Evolutionary conservation across 495 filamentous ascomycete genomes (phyloP).

Genomic region (Hypoxylon intermedium): DNA sequence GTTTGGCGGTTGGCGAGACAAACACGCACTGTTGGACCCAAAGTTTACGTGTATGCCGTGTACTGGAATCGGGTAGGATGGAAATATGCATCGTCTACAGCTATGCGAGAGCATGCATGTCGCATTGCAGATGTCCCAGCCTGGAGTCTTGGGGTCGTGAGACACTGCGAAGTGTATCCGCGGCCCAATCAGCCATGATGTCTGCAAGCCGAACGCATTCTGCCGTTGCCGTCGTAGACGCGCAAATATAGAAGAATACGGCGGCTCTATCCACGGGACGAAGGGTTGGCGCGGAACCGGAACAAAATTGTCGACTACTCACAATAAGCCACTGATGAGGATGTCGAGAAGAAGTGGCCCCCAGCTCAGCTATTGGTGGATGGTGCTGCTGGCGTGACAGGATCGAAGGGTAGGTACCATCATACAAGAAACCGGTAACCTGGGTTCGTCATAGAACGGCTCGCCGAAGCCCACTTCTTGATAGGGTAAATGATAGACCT

Average conservation of each 20-base stretch:
- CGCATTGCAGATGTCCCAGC: conserved; percentile 5
- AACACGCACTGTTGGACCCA: background rate
- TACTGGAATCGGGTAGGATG: conserved; percentile 10
- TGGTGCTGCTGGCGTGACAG: background rate
- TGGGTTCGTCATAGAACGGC: conserved; percentile 14
- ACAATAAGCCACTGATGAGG: background rate
- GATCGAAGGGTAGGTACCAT: conserved; percentile 17
- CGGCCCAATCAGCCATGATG: conserved; percentile 3
- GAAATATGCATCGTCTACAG: conserved; percentile 3
- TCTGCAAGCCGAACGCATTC: background rate
- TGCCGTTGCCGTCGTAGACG: background rate
- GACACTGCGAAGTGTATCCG: background rate
- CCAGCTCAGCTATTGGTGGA: conserved; percentile 1
- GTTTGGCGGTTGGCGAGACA: conserved; percentile 1
- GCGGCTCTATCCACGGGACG: background rate
- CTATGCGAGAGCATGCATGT: conserved; percentile 18
- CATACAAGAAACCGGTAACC: conserved; percentile 28
- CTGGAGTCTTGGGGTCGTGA: background rate
- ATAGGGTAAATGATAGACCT: conserved; percentile 7
- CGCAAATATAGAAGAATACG: background rate
- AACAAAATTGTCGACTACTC: background rate
- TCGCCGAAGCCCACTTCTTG: background rate
- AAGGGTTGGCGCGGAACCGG: background rate
- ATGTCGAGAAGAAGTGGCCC: background rate
- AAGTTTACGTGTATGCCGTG: conserved; percentile 2